These are phyloP conservation scores for Diaporthe amygdali DNA, from an alignment of 2,329 filamentous ascomycete genomes.

Conservation along the genomic window DNA sequence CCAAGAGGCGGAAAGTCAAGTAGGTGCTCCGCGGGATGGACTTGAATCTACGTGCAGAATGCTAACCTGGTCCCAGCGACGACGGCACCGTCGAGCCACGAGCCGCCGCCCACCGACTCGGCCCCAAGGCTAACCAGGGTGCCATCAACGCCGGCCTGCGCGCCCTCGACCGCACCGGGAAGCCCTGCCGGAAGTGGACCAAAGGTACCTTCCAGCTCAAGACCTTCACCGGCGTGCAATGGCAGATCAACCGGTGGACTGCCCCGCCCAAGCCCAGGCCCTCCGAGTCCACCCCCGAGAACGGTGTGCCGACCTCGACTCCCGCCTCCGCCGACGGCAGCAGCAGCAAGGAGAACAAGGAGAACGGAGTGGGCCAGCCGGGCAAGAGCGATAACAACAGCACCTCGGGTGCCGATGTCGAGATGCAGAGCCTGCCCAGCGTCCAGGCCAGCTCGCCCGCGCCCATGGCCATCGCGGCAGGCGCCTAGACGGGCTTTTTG, in stretches of 20 bases:
- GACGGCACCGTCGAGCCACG: constrained; percentile 67
- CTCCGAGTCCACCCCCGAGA: constrained; percentile 52
- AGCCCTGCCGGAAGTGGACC: constrained; percentile 91
- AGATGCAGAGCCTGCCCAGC: constrained; percentile 58
- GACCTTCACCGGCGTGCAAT: constrained; percentile 87
- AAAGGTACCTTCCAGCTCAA: constrained; percentile 84
- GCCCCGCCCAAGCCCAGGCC: constrained; percentile 66
- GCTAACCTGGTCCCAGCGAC: constrained; percentile 49
- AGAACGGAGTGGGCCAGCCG: constrained; percentile 51
- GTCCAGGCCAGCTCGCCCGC: constrained; percentile 58
- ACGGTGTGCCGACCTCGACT: constrained; percentile 51
- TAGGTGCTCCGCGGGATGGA: constrained; percentile 57
- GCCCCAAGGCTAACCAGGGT: constrained; percentile 94
- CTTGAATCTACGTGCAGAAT: background rate
- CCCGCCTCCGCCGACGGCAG: constrained; percentile 51
- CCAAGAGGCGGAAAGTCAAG: constrained; percentile 95
- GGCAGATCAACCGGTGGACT: constrained; percentile 84
- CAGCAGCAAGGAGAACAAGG: constrained; percentile 70
- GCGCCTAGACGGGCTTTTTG: constrained; percentile 35
- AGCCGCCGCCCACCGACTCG: constrained; percentile 77
- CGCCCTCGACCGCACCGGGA: constrained; percentile 88
- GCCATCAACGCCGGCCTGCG: constrained; percentile 97
- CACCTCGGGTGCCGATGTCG: constrained; percentile 49
- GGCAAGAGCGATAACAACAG: constrained; percentile 45
- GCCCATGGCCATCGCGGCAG: constrained; percentile 52